Conservation (phyloP, 2,329 filamentous ascomycete species). For the Colletotrichum gloeosporioides region DNA sequence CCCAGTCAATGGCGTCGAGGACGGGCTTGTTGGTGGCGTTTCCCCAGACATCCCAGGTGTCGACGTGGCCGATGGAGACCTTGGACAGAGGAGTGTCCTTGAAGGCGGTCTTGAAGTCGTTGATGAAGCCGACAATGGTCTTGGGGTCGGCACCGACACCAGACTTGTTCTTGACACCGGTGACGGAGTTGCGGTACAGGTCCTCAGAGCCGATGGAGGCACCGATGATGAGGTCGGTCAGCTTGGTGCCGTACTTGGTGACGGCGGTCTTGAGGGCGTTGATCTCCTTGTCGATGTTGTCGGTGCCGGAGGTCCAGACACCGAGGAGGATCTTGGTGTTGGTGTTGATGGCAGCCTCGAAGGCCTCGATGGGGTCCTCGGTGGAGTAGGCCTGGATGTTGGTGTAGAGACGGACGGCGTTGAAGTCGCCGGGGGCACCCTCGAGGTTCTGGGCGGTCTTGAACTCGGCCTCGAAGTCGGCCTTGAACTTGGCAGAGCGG, state of each 20-base stretch:
- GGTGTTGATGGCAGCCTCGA: conserved; percentile 72
- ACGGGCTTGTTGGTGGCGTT: conserved; percentile 65
- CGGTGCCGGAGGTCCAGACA: conserved; percentile 64
- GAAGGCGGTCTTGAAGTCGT: conserved; percentile 66
- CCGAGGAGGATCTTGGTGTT: conserved; percentile 68
- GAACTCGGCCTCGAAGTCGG: conserved; percentile 55
- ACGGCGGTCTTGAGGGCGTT: conserved; percentile 63
- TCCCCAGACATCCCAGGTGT: conserved; percentile 71
- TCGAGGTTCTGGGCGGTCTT: conserved; percentile 43
- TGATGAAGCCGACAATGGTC: conserved; percentile 69
- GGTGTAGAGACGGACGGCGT: conserved; percentile 69
- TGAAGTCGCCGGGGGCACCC: conserved; percentile 59
- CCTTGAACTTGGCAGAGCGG: conserved; percentile 57
- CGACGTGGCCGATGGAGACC: conserved; percentile 67
- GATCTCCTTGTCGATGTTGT: conserved; percentile 65
- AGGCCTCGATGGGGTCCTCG: conserved; percentile 79
- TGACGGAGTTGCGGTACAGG: conserved; percentile 66
- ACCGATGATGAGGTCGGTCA: conserved; percentile 65
- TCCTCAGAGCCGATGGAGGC: conserved; percentile 73
- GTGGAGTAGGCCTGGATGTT: conserved; percentile 70
- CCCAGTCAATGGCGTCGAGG: conserved; percentile 66
- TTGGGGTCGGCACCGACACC: conserved; percentile 65
- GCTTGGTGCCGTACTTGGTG: conserved; percentile 52
- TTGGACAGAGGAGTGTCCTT: conserved; percentile 46
- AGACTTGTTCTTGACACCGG: conserved; percentile 66